Evolutionary conservation across 176 grass and related monocot genomes (phyloP).

Genomic region (Dactylis glomerata): DNA sequence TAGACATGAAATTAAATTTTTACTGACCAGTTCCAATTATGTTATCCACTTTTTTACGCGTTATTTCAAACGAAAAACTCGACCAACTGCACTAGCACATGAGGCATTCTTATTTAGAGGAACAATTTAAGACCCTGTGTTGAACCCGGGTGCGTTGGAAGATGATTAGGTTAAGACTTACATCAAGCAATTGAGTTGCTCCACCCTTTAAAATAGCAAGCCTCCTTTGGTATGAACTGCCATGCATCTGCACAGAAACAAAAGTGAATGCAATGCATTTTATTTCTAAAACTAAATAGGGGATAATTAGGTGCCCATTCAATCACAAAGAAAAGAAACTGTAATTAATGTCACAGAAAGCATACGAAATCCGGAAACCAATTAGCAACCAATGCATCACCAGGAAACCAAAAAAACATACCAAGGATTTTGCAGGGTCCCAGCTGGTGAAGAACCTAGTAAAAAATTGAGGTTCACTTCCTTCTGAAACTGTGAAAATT

Average conservation of each 20-base stretch:
- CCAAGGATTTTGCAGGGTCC: slow-evolving; percentile 75
- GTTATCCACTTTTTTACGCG: neutral
- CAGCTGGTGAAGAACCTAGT: slow-evolving; percentile 84
- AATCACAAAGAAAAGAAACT: neutral
- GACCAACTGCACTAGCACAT: neutral
- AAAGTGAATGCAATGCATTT: slow-evolving; percentile 22
- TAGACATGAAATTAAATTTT: neutral
- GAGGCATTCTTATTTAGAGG: neutral
- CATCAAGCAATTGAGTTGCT: slow-evolving; percentile 47
- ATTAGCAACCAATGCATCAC: slow-evolving; percentile 1
- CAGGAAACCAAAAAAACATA: slow-evolving; percentile 26
- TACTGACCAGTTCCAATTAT: neutral
- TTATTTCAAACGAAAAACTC: neutral
- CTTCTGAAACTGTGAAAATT: slow-evolving; percentile 69
- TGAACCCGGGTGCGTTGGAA: neutral
- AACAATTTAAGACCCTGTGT: neutral
- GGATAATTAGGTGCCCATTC: neutral
- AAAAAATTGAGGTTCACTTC: slow-evolving; percentile 83
- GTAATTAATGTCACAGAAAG: neutral
- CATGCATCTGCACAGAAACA: slow-evolving; percentile 78
- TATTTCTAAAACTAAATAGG: neutral
- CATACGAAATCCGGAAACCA: neutral
- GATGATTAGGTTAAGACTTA: slow-evolving; percentile 36
- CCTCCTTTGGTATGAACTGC: slow-evolving; percentile 95
- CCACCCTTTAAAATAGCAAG: slow-evolving; percentile 75